Percentiles rank a stretch among this genome's conserved stretches.
Conservation (phyloP, 1,284 basidiomycete genomes). For the Neonothopanus nambi region DNA sequence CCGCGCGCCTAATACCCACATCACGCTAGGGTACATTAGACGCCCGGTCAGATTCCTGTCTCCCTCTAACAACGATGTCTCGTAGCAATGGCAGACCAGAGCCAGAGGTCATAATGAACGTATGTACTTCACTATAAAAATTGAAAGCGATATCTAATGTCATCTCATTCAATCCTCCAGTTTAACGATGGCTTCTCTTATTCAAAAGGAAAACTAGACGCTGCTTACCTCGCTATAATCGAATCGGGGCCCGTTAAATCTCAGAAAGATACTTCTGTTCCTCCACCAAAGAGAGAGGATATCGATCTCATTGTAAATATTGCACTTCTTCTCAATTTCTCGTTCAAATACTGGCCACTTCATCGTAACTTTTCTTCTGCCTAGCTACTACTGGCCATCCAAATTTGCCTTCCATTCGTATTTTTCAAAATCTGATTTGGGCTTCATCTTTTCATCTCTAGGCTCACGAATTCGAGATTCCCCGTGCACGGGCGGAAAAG, state of each 20-base stretch:
- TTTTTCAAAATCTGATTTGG: neutral
- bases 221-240: conserved; percentile 56
- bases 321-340: neutral
- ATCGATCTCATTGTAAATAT: conserved; percentile 60
- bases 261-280: conserved; percentile 34
- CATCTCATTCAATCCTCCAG: conserved; percentile 31
- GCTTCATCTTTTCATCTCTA: conserved; percentile 25
- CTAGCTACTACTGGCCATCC: too few species aligned
- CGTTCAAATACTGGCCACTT: too few species aligned
- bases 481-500: conserved; percentile 58
- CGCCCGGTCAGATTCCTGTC: too few species aligned
- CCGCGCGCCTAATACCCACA: too few species aligned
- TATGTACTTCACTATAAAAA: conserved; percentile 37
- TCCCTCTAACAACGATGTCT: conserved; percentile 19
- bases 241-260: conserved; percentile 52
- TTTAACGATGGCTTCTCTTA: conserved; percentile 67
- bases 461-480: conserved; percentile 67
- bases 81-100: conserved; percentile 57
- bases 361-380: too few species aligned
- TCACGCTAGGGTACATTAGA: too few species aligned
- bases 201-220: conserved; percentile 65
- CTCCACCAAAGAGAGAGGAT: conserved; percentile 54
- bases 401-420: neutral
- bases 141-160: too few species aligned
- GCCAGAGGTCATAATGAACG: conserved; percentile 69